A percentile compares a stretch with the other conserved stretches of the same genome.
Conservation (phyloP, 2,329 filamentous ascomycete species). For the Phyllosticta ampelicida region DNA sequence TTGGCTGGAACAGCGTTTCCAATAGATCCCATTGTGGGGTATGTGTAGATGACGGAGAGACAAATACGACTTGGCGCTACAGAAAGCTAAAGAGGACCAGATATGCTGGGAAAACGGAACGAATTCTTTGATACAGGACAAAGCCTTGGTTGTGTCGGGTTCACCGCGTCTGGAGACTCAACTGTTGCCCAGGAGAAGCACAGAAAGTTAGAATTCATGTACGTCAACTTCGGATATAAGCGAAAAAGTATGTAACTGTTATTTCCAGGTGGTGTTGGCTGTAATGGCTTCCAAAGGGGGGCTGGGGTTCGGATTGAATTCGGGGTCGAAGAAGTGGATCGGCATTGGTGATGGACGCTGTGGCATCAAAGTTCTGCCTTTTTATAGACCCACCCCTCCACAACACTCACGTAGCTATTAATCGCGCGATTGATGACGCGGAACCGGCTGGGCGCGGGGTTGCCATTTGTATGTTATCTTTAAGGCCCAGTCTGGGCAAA, state of each 20-base stretch:
- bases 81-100: background rate
- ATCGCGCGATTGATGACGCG: background rate
- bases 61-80: background rate
- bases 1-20: background rate
- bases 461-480: background rate
- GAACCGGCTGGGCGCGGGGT: background rate
- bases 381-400: background rate
- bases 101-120: background rate
- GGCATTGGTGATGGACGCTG: background rate
- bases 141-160: background rate
- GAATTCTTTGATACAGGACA: background rate
- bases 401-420: background rate
- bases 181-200: background rate
- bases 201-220: background rate
- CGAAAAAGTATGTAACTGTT: background rate
- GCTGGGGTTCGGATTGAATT: background rate
- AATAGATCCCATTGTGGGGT: conserved; percentile 4
- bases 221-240: background rate
- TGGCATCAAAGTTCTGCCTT: background rate
- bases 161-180: background rate
- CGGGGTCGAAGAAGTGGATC: background rate
- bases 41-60: background rate
- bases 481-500: background rate
- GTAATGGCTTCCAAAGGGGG: background rate
- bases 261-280: background rate